Percentiles rank a stretch among this genome's conserved stretches.
Conservation (phyloP, 108 stramenopile genomes). For the Nitzschia sp. region DNA sequence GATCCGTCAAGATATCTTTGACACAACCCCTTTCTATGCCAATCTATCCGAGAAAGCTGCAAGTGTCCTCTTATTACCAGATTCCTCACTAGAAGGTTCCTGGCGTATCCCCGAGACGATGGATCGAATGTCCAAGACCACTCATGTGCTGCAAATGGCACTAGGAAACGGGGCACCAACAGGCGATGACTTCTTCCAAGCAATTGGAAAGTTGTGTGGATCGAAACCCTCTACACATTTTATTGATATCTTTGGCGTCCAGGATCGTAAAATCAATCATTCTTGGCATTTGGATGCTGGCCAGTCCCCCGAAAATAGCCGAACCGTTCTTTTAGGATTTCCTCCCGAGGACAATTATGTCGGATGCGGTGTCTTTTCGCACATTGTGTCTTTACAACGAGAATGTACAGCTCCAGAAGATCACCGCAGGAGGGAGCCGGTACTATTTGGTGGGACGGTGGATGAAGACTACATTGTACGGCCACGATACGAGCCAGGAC, state of each 20-base stretch:
- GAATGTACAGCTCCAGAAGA: slow-evolving; percentile 42
- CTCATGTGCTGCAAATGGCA: slow-evolving; percentile 37
- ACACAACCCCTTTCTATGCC: slow-evolving; percentile 64
- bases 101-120: slow-evolving; percentile 50
- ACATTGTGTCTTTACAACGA: slow-evolving; percentile 54
- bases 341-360: slow-evolving; percentile 63
- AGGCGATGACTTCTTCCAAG: slow-evolving; percentile 68
- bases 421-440: slow-evolving; percentile 57
- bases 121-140: slow-evolving; percentile 48
- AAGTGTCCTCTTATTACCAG: slow-evolving; percentile 57
- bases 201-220: slow-evolving; percentile 66
- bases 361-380: slow-evolving; percentile 73
- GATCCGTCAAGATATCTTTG: slow-evolving; percentile 76
- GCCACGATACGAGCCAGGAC: slow-evolving; percentile 53
- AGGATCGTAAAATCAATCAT: slow-evolving; percentile 56
- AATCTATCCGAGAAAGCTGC: slow-evolving; percentile 64
- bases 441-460: slow-evolving; percentile 50
- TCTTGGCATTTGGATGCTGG: slow-evolving; percentile 80
- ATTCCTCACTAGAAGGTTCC: slow-evolving; percentile 77
- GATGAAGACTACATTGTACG: slow-evolving; percentile 65
- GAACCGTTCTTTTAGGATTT: slow-evolving; percentile 78
- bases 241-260: slow-evolving; percentile 79
- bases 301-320: slow-evolving; percentile 29
- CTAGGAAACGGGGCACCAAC: slow-evolving; percentile 55
- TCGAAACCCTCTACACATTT: slow-evolving; percentile 63